phyloP scores from a whole-genome alignment of 495 filamentous ascomycete genomes.

The Letharia lupina region DNA sequence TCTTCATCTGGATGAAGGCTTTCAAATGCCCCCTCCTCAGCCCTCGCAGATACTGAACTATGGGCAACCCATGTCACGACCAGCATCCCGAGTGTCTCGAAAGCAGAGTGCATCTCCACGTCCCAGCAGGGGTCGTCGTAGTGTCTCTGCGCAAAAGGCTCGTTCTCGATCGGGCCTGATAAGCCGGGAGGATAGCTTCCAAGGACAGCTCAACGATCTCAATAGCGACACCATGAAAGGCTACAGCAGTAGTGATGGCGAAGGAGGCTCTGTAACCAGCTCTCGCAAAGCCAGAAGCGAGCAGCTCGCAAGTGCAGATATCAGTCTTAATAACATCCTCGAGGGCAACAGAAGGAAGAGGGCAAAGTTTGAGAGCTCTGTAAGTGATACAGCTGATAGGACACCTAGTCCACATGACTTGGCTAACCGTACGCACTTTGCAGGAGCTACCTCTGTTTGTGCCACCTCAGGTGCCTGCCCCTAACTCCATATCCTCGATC shows the following conservation, averaged over 20 bases:
- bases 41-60: conserved; percentile 43
- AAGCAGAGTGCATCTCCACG: conserved; percentile 81
- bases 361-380: conserved; percentile 95
- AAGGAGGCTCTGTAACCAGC: conserved; percentile 57
- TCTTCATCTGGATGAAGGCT: conserved; percentile 47
- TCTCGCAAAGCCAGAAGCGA: conserved; percentile 69
- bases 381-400: conserved; percentile 44
- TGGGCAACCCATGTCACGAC: conserved; percentile 53
- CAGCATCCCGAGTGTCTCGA: conserved; percentile 57
- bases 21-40: conserved; percentile 48
- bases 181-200: conserved; percentile 59
- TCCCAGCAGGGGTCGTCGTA: conserved; percentile 61
- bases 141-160: conserved; percentile 67
- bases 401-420: conserved; percentile 18
- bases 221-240: conserved; percentile 57
- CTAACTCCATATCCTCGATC: conserved; percentile 81
- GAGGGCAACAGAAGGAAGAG: conserved; percentile 92
- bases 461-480: conserved; percentile 82
- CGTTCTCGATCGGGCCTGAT: conserved; percentile 56
- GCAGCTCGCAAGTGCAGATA: conserved; percentile 84
- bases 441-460: conserved; percentile 94
- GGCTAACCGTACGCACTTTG: conserved; percentile 21
- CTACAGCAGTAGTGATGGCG: conserved; percentile 76
- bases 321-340: conserved; percentile 95
- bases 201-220: conserved; percentile 50